Evolutionary conservation across 345 rosid genomes (phyloP).

Genomic region (Raphanus sativus): DNA sequence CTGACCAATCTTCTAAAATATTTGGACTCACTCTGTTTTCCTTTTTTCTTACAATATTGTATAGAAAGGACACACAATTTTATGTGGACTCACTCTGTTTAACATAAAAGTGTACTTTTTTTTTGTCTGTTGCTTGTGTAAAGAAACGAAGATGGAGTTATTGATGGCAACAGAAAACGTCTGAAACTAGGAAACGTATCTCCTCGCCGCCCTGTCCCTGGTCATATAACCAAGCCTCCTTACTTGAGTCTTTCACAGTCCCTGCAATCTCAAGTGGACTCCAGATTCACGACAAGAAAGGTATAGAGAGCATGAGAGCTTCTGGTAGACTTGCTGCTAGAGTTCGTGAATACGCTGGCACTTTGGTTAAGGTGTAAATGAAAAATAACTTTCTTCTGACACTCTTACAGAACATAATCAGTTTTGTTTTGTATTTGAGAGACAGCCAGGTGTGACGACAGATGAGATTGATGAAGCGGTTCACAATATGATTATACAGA

Average conservation of each 20-base stretch:
- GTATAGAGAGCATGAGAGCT: slow-evolving; percentile 83
- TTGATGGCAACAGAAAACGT: slow-evolving; percentile 49
- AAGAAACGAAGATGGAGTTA: slow-evolving; percentile 56
- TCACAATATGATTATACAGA: slow-evolving; percentile 87
- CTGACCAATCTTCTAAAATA: slow-evolving; percentile 55
- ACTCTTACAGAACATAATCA: background rate
- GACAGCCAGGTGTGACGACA: slow-evolving; percentile 50
- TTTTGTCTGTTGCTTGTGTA: background rate
- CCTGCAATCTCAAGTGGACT: slow-evolving; percentile 77
- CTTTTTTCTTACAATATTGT: too few species aligned
- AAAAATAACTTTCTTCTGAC: too few species aligned
- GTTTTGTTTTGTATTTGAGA: background rate
- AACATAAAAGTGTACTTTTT: background rate
- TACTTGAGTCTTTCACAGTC: slow-evolving; percentile 50
- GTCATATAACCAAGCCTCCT: slow-evolving; percentile 61
- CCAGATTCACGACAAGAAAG: slow-evolving; percentile 74
- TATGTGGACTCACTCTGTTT: background rate
- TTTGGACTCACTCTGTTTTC: too few species aligned
- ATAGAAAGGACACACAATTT: too few species aligned
- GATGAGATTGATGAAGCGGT: slow-evolving; percentile 92
- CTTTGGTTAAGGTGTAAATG: slow-evolving; percentile 85
- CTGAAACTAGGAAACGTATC: slow-evolving; percentile 72
- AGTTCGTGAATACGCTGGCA: slow-evolving; percentile 79
- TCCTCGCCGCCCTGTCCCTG: slow-evolving; percentile 72
- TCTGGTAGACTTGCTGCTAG: slow-evolving; percentile 89